Conservation (phyloP, 129 eudicot species). For the Ambrosia trifida region DNA sequence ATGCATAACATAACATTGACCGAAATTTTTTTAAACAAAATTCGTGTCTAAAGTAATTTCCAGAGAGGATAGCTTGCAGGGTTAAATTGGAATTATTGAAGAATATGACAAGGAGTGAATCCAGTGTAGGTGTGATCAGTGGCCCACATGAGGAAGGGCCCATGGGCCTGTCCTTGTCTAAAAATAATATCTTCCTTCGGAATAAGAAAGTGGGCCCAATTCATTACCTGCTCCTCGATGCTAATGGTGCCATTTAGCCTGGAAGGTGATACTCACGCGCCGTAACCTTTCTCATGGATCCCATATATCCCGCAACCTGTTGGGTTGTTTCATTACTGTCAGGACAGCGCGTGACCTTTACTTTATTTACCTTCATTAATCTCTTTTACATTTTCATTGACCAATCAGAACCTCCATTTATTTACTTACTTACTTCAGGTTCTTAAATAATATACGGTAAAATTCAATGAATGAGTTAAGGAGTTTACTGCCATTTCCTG, state of each 20-base stretch:
- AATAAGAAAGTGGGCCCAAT: constrained; percentile 7
- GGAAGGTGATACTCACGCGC: constrained; percentile 23
- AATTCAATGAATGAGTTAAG: no score
- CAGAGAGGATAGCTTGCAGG: neutral
- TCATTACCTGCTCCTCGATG: constrained; percentile 2
- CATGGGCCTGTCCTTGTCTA: constrained; percentile 12
- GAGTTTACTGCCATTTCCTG: no score
- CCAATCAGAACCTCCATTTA: no score
- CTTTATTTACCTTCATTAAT: no score
- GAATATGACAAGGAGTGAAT: neutral
- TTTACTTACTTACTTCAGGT: no score
- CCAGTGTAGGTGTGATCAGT: constrained; percentile 14
- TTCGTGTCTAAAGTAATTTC: neutral
- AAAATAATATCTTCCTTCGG: neutral
- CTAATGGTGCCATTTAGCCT: constrained; percentile 11
- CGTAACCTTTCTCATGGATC: constrained; percentile 25
- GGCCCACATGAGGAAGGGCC: constrained; percentile 14
- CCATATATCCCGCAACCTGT: constrained; percentile 28
- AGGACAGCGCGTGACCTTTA: constrained; percentile 6
- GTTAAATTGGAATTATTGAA: neutral
- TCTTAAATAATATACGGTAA: no score
- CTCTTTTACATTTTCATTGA: no score
- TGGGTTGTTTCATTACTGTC: neutral
- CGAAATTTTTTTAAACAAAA: neutral
- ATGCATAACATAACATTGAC: neutral